Evolutionary conservation across 495 filamentous ascomycete species (phyloP), one percentile per base, ranked within the genome.

Genomic region (Xylaria palmicola): DNA sequence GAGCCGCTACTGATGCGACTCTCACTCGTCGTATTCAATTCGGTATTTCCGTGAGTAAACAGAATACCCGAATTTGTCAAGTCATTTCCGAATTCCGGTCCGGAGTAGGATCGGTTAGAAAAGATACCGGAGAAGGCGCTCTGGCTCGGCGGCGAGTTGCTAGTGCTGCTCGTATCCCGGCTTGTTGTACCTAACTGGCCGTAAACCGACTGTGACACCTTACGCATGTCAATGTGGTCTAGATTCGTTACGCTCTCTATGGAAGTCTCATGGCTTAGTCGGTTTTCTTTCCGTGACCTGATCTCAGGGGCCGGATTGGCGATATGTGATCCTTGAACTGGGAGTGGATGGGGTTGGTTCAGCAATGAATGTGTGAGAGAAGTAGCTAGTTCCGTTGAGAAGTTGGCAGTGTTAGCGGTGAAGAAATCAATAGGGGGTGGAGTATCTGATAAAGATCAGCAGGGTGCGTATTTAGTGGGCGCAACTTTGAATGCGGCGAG

Each of bases 291-390:
- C 43, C 73, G 71, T 3, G 75, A 74, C 44, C 70, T 75, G 51
- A 72, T 32, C 48, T 79, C 74, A 27, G 71, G 62, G 20, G 71
- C 63, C 0, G 74, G 69, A 3, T 71, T 64, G 3, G 62, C 52
- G 41, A 72, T 61, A 22, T 47, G 62, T 29, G 71, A 66, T 15
- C 63, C 53, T 9, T 67, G 67, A 13, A 74, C 60, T 1, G 75
- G 72, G 17, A 75, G 62, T 1, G 75, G 72, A 15, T 74, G 62
- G 6, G 78, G 75, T 51, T 80, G 78, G 60, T 77, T 78, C 29
- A 80, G 59, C 17, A 80, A 68, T 17, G 78, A 77, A 36, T 78
- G 68, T 0, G 75, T 72, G 15, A 80, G 70, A 44, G 74, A 72
- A 3, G 74, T 69, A 15, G 74, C 70, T n/a, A 77, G 62, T 37